These are phyloP conservation scores for Pythium rhizo-oryzae DNA, from an alignment of 352 stramenopile genomes.

Conservation along the genomic window DNA sequence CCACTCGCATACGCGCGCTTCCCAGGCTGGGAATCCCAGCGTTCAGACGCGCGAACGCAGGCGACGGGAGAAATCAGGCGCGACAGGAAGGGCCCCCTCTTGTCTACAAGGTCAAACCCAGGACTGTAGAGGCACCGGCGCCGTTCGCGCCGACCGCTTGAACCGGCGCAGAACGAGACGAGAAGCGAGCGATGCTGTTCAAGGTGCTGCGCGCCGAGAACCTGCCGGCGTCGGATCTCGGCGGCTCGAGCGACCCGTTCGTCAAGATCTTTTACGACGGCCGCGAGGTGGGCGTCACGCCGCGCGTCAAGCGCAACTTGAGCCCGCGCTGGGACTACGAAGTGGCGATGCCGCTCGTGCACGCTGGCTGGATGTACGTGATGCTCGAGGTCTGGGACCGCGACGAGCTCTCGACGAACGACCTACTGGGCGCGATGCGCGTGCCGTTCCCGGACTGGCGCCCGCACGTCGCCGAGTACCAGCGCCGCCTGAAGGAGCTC, in stretches of 20 bases:
- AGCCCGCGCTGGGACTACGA: slow-evolving; percentile 79
- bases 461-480: slow-evolving; percentile 47
- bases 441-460: slow-evolving; percentile 77
- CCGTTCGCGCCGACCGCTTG: no score
- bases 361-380: slow-evolving; percentile 62
- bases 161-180: no score
- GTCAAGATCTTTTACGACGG: slow-evolving; percentile 76
- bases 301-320: slow-evolving; percentile 67
- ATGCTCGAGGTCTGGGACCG: slow-evolving; percentile 75
- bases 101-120: no score
- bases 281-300: slow-evolving; percentile 70
- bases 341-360: slow-evolving; percentile 56
- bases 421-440: slow-evolving; percentile 67
- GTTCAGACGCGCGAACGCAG: no score
- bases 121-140: no score
- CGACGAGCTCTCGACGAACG: slow-evolving; percentile 70
- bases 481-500: slow-evolving; percentile 29
- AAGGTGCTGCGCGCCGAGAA: slow-evolving; percentile 81
- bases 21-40: no score
- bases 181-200: slow-evolving; percentile 44
- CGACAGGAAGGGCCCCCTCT: no score
- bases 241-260: slow-evolving; percentile 75
- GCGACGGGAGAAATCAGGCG: no score
- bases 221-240: slow-evolving; percentile 59
- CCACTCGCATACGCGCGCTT: no score